phyloP scores from a whole-genome alignment of 176 grass and related monocot genomes.

The Oryza nivara region DNA sequence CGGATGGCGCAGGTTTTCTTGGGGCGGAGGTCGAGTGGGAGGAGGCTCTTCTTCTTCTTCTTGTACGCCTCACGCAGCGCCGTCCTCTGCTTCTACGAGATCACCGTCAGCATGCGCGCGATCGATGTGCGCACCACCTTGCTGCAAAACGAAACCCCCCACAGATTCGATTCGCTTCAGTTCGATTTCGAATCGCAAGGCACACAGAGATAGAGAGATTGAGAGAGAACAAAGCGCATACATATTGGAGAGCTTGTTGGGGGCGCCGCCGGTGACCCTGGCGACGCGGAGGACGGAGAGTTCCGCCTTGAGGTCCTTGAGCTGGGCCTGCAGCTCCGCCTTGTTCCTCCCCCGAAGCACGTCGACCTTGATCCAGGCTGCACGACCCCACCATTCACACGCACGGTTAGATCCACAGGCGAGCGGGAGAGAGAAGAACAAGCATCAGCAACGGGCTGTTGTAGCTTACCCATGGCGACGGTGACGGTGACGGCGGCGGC shows the following conservation, averaged over 20 bases:
- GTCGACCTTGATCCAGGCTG: slow-evolving; percentile 72
- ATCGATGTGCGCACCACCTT: no score
- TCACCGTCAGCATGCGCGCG: no score
- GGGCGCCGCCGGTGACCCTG: slow-evolving; percentile 56
- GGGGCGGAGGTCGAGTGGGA: slow-evolving; percentile 74
- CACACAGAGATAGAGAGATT: background rate
- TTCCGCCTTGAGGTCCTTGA: slow-evolving; percentile 69
- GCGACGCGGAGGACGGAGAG: slow-evolving; percentile 70
- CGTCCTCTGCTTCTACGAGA: no score
- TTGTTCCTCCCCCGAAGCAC: slow-evolving; percentile 62
- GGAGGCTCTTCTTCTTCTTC: slow-evolving; percentile 55
- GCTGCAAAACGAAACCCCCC: no score
- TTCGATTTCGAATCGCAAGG: no score
- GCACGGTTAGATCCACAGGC: no score
- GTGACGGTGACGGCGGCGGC: no score
- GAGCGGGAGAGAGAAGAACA: no score
- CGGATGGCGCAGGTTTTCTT: slow-evolving; percentile 92
- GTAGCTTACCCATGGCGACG: no score
- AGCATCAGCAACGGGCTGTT: no score
- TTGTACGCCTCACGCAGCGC: slow-evolving; percentile 73
- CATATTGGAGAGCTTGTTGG: slow-evolving; percentile 57
- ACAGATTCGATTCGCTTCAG: no score
- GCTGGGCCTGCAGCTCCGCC: slow-evolving; percentile 57
- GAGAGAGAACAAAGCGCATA: background rate
- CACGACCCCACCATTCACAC: background rate